Evolutionary conservation across 306 rosid genomes (phyloP).

Genomic region (Herpetospermum pedunculosum): DNA sequence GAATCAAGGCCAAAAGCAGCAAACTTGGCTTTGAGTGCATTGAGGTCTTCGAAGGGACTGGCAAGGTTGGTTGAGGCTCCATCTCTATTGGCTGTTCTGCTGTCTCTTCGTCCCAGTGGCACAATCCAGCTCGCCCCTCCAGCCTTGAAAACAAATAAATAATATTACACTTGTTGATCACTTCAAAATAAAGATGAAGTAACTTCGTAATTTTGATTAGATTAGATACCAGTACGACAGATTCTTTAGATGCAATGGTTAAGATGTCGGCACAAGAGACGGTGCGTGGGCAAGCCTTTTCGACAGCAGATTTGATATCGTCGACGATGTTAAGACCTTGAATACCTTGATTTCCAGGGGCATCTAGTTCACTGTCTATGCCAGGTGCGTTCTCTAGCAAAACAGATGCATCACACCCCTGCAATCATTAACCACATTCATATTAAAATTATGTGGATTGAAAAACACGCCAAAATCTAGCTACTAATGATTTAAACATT

Average conservation of each 20-base stretch:
- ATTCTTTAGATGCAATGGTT: conserved; percentile 27
- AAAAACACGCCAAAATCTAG: too few species aligned
- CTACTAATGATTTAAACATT: too few species aligned
- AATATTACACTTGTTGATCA: too few species aligned
- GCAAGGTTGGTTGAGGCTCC: conserved; percentile 17
- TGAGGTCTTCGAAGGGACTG: neutral
- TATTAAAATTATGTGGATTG: too few species aligned
- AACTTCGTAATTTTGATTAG: too few species aligned
- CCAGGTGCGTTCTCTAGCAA: conserved; percentile 26
- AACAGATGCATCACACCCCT: conserved; percentile 41
- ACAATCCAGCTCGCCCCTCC: conserved; percentile 24
- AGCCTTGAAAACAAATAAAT: too few species aligned
- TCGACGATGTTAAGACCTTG: conserved; percentile 26
- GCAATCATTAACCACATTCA: neutral
- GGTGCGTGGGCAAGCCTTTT: conserved; percentile 32
- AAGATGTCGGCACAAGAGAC: conserved; percentile 43
- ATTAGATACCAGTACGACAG: conserved; percentile 15
- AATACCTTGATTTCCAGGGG: neutral
- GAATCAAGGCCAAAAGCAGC: conserved; percentile 14
- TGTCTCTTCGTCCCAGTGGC: conserved; percentile 26
- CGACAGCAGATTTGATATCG: conserved; percentile 30
- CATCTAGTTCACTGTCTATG: conserved; percentile 19
- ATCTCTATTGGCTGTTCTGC: conserved; percentile 16
- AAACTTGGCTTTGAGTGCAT: conserved; percentile 1
- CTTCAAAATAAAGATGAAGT: too few species aligned